Percentiles rank a stretch among this genome's conserved stretches.
Conservation (phyloP, 2,329 filamentous ascomycete genomes). For the Epichloe baconii region DNA sequence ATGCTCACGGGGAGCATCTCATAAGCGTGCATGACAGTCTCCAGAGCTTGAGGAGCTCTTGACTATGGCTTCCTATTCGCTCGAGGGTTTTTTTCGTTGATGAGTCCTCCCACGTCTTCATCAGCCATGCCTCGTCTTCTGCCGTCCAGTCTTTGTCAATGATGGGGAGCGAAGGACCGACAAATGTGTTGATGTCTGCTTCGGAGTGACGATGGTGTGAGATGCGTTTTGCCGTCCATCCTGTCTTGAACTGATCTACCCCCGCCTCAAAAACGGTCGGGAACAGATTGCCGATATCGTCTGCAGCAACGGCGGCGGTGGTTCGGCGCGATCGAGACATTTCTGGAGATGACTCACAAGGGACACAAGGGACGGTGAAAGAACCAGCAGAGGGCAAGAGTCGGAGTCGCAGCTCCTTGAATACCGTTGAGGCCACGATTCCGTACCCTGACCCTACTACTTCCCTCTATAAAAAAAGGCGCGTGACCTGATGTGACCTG, state of each 20-base stretch:
- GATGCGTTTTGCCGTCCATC: neutral
- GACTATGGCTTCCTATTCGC: neutral
- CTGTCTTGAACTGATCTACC: neutral
- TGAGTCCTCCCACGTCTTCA: neutral
- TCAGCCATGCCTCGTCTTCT: neutral
- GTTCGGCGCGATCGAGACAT: neutral
- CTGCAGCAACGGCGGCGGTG: neutral
- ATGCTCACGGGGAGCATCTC: neutral
- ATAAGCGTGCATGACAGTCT: neutral
- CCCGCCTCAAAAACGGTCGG: neutral
- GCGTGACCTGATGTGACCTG: too few relatives aligned
- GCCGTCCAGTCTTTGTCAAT: neutral
- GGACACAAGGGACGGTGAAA: too few relatives aligned
- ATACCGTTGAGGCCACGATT: too few relatives aligned
- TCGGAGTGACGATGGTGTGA: neutral
- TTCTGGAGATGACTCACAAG: neutral
- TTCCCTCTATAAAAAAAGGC: too few relatives aligned
- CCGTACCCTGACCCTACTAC: too few relatives aligned
- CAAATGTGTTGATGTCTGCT: neutral
- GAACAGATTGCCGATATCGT: neutral
- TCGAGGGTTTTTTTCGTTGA: neutral
- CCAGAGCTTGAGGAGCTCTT: conserved; percentile 1
- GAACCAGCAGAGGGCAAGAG: too few relatives aligned
- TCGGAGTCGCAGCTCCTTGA: too few relatives aligned
- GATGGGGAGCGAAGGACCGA: neutral